A percentile compares a stretch with the other conserved stretches of the same genome.
Evolutionary conservation across 352 stramenopile species (phyloP).

Genomic region (Globisporangium parvum): DNA sequence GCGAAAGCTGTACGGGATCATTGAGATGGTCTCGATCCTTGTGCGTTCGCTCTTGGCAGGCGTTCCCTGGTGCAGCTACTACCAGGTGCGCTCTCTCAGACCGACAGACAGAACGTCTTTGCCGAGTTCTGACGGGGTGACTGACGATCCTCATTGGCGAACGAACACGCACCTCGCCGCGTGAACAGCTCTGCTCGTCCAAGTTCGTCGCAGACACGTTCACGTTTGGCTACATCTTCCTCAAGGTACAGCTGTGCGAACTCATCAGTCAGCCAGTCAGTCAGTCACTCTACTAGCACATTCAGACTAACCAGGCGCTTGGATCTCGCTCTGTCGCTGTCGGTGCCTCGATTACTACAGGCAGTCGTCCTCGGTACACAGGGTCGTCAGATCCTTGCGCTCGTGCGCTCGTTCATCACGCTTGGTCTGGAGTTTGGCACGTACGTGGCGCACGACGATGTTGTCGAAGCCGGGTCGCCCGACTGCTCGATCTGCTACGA

Average conservation of each 20-base stretch:
- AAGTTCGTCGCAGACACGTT: constrained; percentile 75
- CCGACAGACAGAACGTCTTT: too few species aligned
- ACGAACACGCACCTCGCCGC: not conserved
- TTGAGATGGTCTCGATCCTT: constrained; percentile 72
- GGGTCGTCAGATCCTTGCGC: constrained; percentile 34
- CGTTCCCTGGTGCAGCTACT: constrained; percentile 75
- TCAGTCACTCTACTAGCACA: not conserved
- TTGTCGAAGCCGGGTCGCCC: constrained; percentile 49
- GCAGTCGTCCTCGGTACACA: constrained; percentile 54
- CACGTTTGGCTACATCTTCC: constrained; percentile 68
- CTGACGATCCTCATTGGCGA: not conserved
- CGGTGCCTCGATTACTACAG: constrained; percentile 14
- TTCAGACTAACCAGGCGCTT: not conserved
- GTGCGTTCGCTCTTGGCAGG: constrained; percentile 46
- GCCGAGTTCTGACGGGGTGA: not conserved
- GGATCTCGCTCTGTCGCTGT: not conserved
- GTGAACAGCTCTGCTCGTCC: constrained; percentile 38
- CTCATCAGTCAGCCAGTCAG: not conserved
- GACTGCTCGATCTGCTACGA: constrained; percentile 86
- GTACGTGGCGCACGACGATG: constrained; percentile 55
- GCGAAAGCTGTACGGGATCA: constrained; percentile 71
- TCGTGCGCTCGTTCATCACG: constrained; percentile 53
- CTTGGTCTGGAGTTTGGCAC: constrained; percentile 59
- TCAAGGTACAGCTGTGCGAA: constrained; percentile 37
- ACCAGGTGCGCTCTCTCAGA: constrained; percentile 24